Evolutionary conservation across 2,329 filamentous ascomycete genomes (phyloP).

Genomic region (Coniochaeta ligniaria): DNA sequence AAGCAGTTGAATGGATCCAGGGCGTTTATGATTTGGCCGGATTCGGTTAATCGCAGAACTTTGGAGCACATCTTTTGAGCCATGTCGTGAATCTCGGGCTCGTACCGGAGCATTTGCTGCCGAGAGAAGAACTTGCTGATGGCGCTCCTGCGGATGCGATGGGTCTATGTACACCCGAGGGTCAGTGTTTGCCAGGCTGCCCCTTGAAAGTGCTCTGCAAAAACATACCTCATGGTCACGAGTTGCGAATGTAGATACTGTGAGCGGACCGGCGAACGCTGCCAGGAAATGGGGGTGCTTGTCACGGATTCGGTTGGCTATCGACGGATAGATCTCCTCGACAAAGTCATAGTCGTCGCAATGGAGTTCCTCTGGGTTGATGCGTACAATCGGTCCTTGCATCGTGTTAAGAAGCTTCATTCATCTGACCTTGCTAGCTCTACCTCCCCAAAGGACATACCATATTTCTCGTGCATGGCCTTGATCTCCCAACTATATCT

Average conservation of each 20-base stretch:
- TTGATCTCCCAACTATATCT: conserved; percentile 12
- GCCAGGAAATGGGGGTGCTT: conserved; percentile 8
- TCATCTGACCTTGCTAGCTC: neutral
- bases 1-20: too few species aligned
- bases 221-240: conserved; percentile 8
- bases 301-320: conserved; percentile 9
- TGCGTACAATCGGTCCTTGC: conserved; percentile 18
- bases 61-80: conserved; percentile 10
- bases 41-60: conserved; percentile 5
- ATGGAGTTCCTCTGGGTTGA: conserved; percentile 19
- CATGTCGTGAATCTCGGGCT: conserved; percentile 9
- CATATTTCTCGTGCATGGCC: conserved; percentile 17
- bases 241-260: conserved; percentile 11
- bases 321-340: conserved; percentile 14
- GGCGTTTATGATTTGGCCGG: conserved; percentile 5
- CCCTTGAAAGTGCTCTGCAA: neutral
- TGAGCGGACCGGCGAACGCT: conserved; percentile 5
- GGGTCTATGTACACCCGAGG: conserved; percentile 7
- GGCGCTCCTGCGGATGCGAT: conserved; percentile 14
- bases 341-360: conserved; percentile 18
- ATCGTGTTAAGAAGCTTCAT: neutral
- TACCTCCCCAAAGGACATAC: conserved; percentile 4
- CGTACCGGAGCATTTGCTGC: conserved; percentile 11
- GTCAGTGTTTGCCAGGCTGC: neutral
- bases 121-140: conserved; percentile 16